Base-by-base conservation (phyloP, 768 basidiomycete species). In the Amanita pallidorosea region DNA sequence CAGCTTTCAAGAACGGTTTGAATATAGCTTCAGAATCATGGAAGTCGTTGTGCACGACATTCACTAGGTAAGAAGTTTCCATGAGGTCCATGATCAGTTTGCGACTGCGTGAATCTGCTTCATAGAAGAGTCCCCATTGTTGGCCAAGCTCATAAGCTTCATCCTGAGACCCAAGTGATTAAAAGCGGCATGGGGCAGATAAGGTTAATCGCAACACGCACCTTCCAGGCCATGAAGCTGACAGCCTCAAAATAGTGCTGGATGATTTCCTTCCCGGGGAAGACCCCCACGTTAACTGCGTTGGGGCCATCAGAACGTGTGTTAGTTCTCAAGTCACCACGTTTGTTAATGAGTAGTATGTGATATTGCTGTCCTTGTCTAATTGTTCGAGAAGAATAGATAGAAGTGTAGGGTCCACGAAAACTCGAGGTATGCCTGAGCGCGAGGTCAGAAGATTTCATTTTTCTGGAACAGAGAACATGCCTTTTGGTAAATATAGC, bases 201-300 rank as follows among this genome's bases (percentile, higher is more conserved):
- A n/a, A 38, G n/a, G 15, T 36, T 37, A 27, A 51, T 48, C 25
- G 31, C 25, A 18, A 64, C 74, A 37, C n/a, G n/a, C 47, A 83
- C 88, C 80, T 95, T 95, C 93, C 93, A 96, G 13, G 93, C 93
- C 88, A 95, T 94, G 74, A 96, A 96, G 62, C 91, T 94, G 59
- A 95, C 86, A 3, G 93, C 90, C 65, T 97, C 94, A 18, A 97
- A 54, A 96, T 91, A 17, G 94, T 97, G 94, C 63, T 95, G 92
- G 43, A 95, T 70, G 58, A 96, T 88, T 71, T 96, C 94, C 66
- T 97, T 97, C 51, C 90, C 89, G 4, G 94, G 91, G 76, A 95
- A 97, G 7, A 96, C 90, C 94, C 94, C 94, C 94, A 97, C 1
- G 94, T 97, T 15, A n/a, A 97, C 92, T n/a, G 94, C 94, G 59